Evolutionary conservation across 352 stramenopile species (phyloP), one percentile per base, ranked within the genome.

Genomic region (Pythium plurisporium): DNA sequence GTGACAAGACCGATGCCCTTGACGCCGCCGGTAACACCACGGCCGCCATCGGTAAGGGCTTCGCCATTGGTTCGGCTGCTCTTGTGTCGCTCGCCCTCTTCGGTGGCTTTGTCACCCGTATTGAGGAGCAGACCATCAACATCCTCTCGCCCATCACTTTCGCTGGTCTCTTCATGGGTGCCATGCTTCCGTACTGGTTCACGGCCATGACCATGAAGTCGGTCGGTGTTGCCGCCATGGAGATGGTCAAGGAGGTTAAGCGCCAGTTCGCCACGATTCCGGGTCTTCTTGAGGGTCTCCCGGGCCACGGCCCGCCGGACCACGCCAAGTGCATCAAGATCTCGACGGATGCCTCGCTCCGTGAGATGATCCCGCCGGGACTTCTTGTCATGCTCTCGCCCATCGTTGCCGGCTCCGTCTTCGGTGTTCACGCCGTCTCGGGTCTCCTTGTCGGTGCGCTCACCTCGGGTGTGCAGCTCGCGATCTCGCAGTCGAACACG

Each of bases 121-220:
- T 99, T 64, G 90, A 97, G 60, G 85, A 96, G 70, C 96, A 59
- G 29, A 86, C 72, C 43, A 97, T 99, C 65, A 98, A 99, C 82
- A 98, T 99, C 68, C 75, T 99, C 54, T 86, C 94, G 54, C 97
- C 97, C 23, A 91, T 99, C 54, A 99, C 96, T 19, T 99, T 99
- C 76, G 91, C 96, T 59, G 98, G 97, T 77, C 79, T 99, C 57
- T 97, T 99, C 62, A 98, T 99, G 76, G 97, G 97, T 66, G 96
- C 96, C 59, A 99, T 99, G 95, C 91, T 99, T 50, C 97, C 97
- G n/a, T 99, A 99, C 81, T 98, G 96, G 79, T 99, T 99, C 79
- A 97, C 94, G 57, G 97, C 97, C 26, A 82, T 99, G 87, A 99
- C 97, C 47, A 99, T 99, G 97, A 99, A 99, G 89, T 98, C 93